Percentiles rank a stretch among this genome's conserved stretches.
Evolutionary conservation across 1,284 basidiomycete species (phyloP).

Genomic region (Ceratobasidium sp.): DNA sequence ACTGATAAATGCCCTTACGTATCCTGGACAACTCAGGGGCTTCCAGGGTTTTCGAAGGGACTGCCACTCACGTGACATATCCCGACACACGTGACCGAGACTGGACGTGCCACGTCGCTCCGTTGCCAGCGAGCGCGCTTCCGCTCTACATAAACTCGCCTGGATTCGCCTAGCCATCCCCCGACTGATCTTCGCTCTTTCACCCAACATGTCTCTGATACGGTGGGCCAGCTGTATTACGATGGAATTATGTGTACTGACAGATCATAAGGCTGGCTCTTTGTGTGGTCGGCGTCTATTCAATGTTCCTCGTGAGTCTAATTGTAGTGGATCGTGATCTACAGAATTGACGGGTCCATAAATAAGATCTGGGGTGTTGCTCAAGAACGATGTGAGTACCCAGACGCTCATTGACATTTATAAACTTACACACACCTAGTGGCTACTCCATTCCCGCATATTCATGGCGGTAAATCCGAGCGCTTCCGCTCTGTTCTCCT

Average conservation of each 20-base stretch:
- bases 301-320: conserved; percentile 73
- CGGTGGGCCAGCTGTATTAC: not conserved
- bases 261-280: conserved; percentile 58
- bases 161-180: not conserved
- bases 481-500: conserved; percentile 89
- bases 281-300: conserved; percentile 74
- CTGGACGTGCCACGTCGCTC: conserved; percentile 28
- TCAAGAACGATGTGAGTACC: conserved; percentile 80
- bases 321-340: not conserved
- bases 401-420: conserved; percentile 9
- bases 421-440: conserved; percentile 55
- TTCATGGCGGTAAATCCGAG: conserved; percentile 66
- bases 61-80: not conserved
- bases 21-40: not conserved
- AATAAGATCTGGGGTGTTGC: conserved; percentile 84
- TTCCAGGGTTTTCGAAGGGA: not conserved
- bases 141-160: conserved; percentile 8
- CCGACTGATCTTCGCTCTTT: conserved; percentile 1
- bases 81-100: conserved; percentile 19
- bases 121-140: conserved; percentile 14
- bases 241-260: not conserved
- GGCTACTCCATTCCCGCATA: conserved; percentile 79
- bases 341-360: conserved; percentile 10
- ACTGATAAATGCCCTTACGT: conserved; percentile 12
- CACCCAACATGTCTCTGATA: conserved; percentile 7